These are phyloP conservation scores for Fusarium praegraminearum DNA, from an alignment of 2,329 filamentous ascomycete genomes.

Conservation along the genomic window DNA sequence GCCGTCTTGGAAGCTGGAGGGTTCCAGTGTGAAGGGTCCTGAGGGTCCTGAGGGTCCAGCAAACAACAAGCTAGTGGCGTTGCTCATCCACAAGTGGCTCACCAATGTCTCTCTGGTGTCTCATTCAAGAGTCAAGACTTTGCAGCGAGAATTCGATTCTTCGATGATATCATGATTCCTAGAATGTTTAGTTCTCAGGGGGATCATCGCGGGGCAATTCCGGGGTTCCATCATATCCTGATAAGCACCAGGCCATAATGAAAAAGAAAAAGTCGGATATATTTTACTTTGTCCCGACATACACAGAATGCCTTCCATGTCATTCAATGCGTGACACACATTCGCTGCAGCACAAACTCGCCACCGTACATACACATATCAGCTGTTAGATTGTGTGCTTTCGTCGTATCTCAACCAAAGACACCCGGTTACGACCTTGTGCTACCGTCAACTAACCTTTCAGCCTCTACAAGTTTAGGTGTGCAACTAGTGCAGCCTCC, in stretches of 20 bases:
- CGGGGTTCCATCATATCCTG: neutral
- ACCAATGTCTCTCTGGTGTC: conserved; percentile 15
- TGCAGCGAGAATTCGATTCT: conserved; percentile 13
- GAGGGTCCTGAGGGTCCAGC: conserved; percentile 24
- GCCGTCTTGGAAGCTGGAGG: conserved; percentile 6
- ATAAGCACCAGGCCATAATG: neutral
- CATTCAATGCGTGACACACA: neutral
- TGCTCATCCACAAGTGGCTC: conserved; percentile 24
- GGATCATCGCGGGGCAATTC: conserved; percentile 24
- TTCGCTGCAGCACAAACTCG: neutral
- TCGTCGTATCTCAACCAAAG: neutral
- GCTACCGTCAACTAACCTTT: neutral
- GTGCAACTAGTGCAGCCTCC: neutral
- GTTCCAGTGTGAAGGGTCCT: conserved; percentile 27
- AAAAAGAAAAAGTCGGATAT: conserved; percentile 1
- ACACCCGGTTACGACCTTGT: neutral
- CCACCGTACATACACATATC: neutral
- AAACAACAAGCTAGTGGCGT: conserved; percentile 22
- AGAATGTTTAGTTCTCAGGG: conserved; percentile 25
- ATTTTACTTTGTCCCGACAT: neutral
- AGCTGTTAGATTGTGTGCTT: neutral
- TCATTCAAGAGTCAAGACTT: conserved; percentile 15
- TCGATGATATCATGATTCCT: conserved; percentile 17
- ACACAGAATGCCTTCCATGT: neutral
- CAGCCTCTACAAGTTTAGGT: neutral